Base-by-base conservation (phyloP, 345 rosid species). In the Gossypium turneri region DNA sequence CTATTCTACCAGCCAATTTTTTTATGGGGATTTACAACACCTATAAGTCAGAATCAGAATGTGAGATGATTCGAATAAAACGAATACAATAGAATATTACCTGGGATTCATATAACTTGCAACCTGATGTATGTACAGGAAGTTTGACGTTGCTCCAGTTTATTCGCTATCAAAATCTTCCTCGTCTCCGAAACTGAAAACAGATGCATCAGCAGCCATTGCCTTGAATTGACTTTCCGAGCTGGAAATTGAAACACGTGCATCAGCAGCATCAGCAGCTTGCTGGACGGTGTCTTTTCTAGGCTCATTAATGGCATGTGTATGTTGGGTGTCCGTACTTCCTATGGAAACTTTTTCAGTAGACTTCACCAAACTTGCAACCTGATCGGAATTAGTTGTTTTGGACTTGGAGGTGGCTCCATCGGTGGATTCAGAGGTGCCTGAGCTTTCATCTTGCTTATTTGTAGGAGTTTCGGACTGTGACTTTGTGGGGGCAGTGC, bases 121-220 rank as follows among this genome's bases (percentile, higher is more conserved):
- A 69, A 73, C 27, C 22, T 56, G 52, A 20, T 66, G 52, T 70
- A 77, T 77, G 76, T 78, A 74, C 80, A 76, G n/a, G 29, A 53
- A 19, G 12, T 72, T 44, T 48, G 51, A 4, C 3, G 12, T 64
- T 24, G 52, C 41, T 7, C 12, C 9, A 7, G 63, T 56, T 88
- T 76, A 90, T 50, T 91, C 97, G 69, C 94, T 91, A 82, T 89
- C 97, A 29, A 67, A 88, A 75, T 91, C 94, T 27, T 88, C 95
- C 58, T 89, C 97, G 34, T 85, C 90, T 60, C 97, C 97, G 10
- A 91, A 59, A 20, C 85, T 78, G 79, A 91, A 91, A 76, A 91
- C 97, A 16, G 97, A 91, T 16, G 97, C 97, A 82, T 91, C 97
- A 34, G 97, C 94, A 43, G 97, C 94, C 86, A 91, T 91, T 72